Evolutionary conservation across 2,329 filamentous ascomycete genomes (phyloP).

Genomic region (Cordyceps cateniannulata): DNA sequence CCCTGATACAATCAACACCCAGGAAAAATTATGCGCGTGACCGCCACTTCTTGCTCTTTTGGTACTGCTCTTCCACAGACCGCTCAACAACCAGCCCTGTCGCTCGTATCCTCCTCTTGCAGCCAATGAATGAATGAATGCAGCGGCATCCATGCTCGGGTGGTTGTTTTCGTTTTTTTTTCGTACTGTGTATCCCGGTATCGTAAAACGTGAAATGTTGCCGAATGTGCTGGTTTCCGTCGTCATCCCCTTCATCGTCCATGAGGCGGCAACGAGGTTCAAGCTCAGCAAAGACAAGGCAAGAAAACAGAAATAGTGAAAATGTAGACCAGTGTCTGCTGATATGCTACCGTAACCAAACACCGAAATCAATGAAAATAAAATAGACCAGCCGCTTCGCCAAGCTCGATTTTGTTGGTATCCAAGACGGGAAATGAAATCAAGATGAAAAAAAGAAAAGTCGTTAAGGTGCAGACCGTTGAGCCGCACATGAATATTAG

Average conservation of each 20-base stretch:
- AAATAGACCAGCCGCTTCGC: conserved; percentile 3
- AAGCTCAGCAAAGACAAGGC: neutral
- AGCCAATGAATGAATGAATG: neutral
- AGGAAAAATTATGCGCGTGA: neutral
- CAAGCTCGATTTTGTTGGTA: conserved; percentile 7
- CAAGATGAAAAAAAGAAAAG: neutral
- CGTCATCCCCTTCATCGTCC: neutral
- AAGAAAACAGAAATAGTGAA: neutral
- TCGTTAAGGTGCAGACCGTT: neutral
- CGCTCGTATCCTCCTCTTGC: neutral
- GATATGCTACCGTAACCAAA: conserved; percentile 4
- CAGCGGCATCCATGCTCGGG: neutral
- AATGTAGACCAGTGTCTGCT: conserved; percentile 1
- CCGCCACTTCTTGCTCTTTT: neutral
- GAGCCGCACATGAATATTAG: neutral
- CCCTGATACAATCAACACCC: neutral
- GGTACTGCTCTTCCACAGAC: neutral
- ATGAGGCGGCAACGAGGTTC: neutral
- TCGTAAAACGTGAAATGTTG: neutral
- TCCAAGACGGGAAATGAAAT: conserved; percentile 10
- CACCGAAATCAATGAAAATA: neutral
- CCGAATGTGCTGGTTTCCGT: neutral
- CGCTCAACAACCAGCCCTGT: neutral
- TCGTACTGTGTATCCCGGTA: conserved; percentile 4
- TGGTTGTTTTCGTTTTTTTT: neutral